These are phyloP conservation scores for Kwoniella shandongensis DNA, from an alignment of 768 basidiomycete genomes.

Conservation along the genomic window DNA sequence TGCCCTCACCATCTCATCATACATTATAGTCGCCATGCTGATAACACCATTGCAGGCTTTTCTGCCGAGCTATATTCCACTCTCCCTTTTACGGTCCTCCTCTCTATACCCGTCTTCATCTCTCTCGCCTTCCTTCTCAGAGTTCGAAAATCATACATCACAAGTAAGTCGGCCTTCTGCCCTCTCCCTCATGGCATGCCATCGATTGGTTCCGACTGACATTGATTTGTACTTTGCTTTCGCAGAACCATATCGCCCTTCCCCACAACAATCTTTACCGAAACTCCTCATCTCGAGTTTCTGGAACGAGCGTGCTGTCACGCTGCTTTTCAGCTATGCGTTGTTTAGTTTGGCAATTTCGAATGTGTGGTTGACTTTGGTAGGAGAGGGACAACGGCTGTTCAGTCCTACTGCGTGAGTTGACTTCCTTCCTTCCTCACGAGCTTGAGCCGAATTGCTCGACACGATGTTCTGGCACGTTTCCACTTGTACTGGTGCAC, in stretches of 20 bases:
- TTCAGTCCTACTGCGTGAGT: slow-evolving; percentile 28
- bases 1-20: too few species aligned
- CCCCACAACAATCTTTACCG: slow-evolving; percentile 10
- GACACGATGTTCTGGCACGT: too few species aligned
- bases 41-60: not conserved
- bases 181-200: not conserved
- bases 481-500: not conserved
- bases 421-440: not conserved
- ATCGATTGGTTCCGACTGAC: not conserved
- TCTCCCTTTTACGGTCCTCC: slow-evolving; percentile 12
- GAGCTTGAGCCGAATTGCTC: too few species aligned
- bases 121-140: slow-evolving; percentile 27
- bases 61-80: slow-evolving; percentile 9
- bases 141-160: slow-evolving; percentile 25
- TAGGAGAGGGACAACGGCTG: slow-evolving; percentile 14
- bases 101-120: slow-evolving; percentile 12
- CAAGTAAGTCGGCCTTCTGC: slow-evolving; percentile 15
- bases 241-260: slow-evolving; percentile 23
- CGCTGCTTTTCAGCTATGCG: slow-evolving; percentile 32
- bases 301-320: slow-evolving; percentile 44
- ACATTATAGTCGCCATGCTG: too few species aligned
- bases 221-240: too few species aligned
- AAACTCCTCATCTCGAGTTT: slow-evolving; percentile 18
- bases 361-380: slow-evolving; percentile 13
- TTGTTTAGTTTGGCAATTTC: slow-evolving; percentile 11